Conservation (phyloP, 345 rosid species). For the Sonneratia alba region DNA sequence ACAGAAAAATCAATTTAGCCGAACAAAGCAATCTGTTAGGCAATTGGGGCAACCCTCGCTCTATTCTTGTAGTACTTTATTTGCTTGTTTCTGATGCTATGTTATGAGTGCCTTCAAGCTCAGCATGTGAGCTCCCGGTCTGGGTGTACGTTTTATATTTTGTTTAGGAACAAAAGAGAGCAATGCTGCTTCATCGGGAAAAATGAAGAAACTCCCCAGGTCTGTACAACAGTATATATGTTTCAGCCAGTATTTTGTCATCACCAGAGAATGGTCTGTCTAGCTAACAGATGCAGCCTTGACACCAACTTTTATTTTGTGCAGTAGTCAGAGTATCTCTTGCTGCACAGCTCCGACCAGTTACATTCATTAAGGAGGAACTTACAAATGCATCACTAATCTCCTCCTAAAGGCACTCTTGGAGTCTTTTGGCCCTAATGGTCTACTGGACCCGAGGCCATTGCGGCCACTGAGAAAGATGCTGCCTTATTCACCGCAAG, state of each 20-base stretch:
- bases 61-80: too few relatives aligned
- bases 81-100: too few relatives aligned
- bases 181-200: too few relatives aligned
- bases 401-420: constrained; percentile 54
- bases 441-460: constrained; percentile 86
- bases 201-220: constrained; percentile 54
- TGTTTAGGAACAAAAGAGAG: too few relatives aligned
- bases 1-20: too few relatives aligned
- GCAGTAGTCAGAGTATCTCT: neutral
- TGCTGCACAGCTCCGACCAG: neutral
- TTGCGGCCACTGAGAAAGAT: constrained; percentile 80
- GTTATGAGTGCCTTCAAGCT: too few relatives aligned
- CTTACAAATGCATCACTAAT: neutral
- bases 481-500: constrained; percentile 90
- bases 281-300: neutral
- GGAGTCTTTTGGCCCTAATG: constrained; percentile 81
- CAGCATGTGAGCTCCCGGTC: too few relatives aligned
- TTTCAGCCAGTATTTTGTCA: neutral
- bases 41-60: too few relatives aligned
- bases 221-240: constrained; percentile 14
- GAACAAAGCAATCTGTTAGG: too few relatives aligned
- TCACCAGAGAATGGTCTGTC: neutral
- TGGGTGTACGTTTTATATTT: too few relatives aligned
- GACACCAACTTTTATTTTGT: neutral
- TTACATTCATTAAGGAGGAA: neutral